Evolutionary conservation across 2,329 filamentous ascomycete genomes (phyloP).

Genomic region (Ophidiomyces ophidiicola): DNA sequence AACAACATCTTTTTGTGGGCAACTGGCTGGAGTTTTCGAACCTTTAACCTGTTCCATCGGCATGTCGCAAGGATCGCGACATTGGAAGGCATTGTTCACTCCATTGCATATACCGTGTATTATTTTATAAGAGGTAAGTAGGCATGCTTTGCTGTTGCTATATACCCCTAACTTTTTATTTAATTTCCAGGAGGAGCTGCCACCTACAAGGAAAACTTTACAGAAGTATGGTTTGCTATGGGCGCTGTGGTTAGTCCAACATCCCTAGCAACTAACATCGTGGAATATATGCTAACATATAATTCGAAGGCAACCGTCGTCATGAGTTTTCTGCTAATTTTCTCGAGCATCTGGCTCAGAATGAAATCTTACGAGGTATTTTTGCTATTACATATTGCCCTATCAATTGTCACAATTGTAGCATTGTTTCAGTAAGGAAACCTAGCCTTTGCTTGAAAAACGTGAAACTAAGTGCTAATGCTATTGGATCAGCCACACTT

Average conservation of each 20-base stretch:
- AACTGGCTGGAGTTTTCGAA: slow-evolving; percentile 57
- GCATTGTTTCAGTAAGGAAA: slow-evolving; percentile 32
- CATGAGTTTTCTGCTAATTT: slow-evolving; percentile 29
- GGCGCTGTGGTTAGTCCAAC: slow-evolving; percentile 19
- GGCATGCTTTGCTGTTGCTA: too few relatives aligned
- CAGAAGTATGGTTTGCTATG: slow-evolving; percentile 14
- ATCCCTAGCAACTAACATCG: not conserved
- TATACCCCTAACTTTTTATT: too few relatives aligned
- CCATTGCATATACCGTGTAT: slow-evolving; percentile 43
- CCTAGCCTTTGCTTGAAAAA: not conserved
- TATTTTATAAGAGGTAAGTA: not conserved
- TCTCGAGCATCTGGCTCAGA: slow-evolving; percentile 35
- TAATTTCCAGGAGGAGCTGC: not conserved
- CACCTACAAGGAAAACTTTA: not conserved
- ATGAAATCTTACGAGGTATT: slow-evolving; percentile 34
- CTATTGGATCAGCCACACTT: slow-evolving; percentile 28
- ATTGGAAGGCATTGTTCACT: slow-evolving; percentile 50
- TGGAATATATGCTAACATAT: not conserved
- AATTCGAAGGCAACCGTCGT: slow-evolving; percentile 17
- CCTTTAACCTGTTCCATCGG: slow-evolving; percentile 56
- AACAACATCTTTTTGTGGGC: slow-evolving; percentile 56
- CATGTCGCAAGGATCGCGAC: slow-evolving; percentile 54
- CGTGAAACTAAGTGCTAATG: not conserved
- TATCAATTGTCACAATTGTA: slow-evolving; percentile 30
- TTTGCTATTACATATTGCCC: slow-evolving; percentile 26